These are phyloP conservation scores for Yarrowia sp. DNA, from an alignment of 805 yeast genomes.

Conservation along the genomic window DNA sequence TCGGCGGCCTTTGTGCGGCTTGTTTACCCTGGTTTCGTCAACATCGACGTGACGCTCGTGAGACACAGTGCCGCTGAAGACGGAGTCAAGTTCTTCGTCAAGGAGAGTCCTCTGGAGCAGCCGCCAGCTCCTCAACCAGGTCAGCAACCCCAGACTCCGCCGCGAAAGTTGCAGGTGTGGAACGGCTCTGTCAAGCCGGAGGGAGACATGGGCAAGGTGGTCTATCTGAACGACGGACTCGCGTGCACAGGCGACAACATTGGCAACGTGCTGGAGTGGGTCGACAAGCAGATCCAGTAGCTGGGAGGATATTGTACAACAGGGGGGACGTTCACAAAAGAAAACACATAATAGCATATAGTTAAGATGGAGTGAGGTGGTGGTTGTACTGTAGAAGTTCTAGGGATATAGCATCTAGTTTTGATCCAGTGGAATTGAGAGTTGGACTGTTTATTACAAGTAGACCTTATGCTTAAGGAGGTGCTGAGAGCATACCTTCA, in stretches of 20 bases:
- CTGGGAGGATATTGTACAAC: neutral
- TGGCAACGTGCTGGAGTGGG: conserved; percentile 22
- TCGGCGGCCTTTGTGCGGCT: conserved; percentile 21
- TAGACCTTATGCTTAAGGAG: too few species aligned
- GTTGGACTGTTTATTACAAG: too few species aligned
- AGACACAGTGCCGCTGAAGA: neutral
- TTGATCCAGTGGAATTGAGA: too few species aligned
- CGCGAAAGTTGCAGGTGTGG: neutral
- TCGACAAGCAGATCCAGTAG: neutral
- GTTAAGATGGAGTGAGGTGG: neutral
- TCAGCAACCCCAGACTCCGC: neutral
- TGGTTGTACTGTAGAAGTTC: too few species aligned
- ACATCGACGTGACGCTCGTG: conserved; percentile 16
- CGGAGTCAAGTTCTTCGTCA: conserved; percentile 10
- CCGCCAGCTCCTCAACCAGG: conserved; percentile 4
- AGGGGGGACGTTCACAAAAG: conserved; percentile 3
- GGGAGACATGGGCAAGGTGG: neutral
- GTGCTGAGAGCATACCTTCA: too few species aligned
- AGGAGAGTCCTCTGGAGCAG: neutral
- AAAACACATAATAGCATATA: conserved; percentile 20
- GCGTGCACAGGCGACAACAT: neutral
- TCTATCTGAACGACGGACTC: conserved; percentile 1
- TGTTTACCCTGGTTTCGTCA: neutral
- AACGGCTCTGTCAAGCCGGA: neutral
- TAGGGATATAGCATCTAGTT: too few species aligned